Evolutionary conservation across 1,284 basidiomycete genomes (phyloP).

Genomic region (Taiwanofungus camphoratus): DNA sequence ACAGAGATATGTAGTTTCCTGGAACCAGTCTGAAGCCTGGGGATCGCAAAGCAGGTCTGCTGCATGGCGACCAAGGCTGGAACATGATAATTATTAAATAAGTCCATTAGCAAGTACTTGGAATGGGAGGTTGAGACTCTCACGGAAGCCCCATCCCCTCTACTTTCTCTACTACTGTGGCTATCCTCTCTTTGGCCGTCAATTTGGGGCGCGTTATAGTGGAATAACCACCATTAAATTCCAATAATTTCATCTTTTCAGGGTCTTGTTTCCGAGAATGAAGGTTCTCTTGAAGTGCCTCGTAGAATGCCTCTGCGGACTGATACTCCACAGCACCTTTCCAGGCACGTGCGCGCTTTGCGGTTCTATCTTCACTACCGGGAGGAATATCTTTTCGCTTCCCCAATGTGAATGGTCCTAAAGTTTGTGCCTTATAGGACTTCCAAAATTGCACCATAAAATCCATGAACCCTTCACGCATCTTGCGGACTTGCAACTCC

Average conservation of each 20-base stretch:
- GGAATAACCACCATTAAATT: neutral
- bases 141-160: neutral
- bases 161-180: neutral
- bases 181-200: neutral
- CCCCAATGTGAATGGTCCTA: too few species aligned
- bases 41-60: too few species aligned
- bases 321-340: neutral
- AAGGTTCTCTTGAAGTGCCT: neutral
- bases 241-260: neutral
- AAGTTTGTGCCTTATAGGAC: too few species aligned
- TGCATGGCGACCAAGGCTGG: too few species aligned
- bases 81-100: too few species aligned
- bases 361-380: neutral
- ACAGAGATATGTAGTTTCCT: too few species aligned
- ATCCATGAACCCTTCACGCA: neutral
- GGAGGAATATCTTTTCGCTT: neutral
- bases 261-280: neutral
- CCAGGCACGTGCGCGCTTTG: neutral
- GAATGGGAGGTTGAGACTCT: too few species aligned
- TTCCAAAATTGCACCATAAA: too few species aligned
- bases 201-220: neutral
- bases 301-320: neutral
- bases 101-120: too few species aligned
- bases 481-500: neutral
- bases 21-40: too few species aligned